Conservation (phyloP, 2,329 filamentous ascomycete species). For the Ophiostoma perfectum region DNA sequence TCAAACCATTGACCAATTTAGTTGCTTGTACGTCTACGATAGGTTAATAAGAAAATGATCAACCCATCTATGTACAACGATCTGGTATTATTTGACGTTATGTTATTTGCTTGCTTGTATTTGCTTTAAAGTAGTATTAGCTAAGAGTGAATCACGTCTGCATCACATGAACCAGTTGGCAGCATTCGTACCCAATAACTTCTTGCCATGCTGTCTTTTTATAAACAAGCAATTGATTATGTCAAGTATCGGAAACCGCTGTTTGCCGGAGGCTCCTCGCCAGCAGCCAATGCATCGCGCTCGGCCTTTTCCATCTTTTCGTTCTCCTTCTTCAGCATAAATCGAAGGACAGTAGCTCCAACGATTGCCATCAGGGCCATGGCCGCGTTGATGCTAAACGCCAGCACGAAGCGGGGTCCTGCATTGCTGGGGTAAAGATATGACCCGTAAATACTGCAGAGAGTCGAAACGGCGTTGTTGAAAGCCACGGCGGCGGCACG, state of each 20-base stretch:
- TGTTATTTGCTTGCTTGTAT: no score
- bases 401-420: background rate
- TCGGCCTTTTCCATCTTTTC: background rate
- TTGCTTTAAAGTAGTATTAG: no score
- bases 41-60: no score
- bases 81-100: no score
- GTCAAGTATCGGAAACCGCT: background rate
- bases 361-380: background rate
- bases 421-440: conserved; percentile 30
- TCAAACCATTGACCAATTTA: no score
- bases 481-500: conserved; percentile 43
- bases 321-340: background rate
- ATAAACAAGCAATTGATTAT: background rate
- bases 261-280: background rate
- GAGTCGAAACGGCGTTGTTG: conserved; percentile 68
- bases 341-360: background rate
- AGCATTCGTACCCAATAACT: no score
- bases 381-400: background rate
- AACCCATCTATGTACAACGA: no score
- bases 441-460: conserved; percentile 59
- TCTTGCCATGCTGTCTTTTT: no score
- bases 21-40: no score
- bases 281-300: background rate
- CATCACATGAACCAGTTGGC: no score
- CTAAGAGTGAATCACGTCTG: no score